phyloP scores from a whole-genome alignment of 441 rosid genomes.

The Corymbia calophylla region DNA sequence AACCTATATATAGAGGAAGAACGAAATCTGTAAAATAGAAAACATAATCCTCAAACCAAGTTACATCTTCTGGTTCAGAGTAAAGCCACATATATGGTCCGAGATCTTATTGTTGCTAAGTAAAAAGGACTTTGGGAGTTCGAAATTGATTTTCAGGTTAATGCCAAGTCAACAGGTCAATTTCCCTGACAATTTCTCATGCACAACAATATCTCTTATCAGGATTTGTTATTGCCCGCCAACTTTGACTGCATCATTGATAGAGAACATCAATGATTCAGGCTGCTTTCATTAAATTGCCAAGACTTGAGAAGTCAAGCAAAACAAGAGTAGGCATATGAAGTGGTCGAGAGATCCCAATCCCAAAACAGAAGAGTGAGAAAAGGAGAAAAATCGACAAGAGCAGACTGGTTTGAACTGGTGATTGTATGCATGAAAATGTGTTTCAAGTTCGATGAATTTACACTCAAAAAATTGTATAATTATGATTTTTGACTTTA shows the following conservation, averaged over 20 bases:
- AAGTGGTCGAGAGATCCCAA: background rate
- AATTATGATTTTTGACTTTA: no score
- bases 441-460: no score
- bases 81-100: no score
- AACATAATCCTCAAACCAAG: no score
- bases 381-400: no score
- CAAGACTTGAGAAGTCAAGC: background rate
- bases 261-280: background rate
- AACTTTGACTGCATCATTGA: background rate
- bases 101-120: background rate
- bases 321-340: background rate
- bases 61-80: no score
- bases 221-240: background rate
- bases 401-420: no score
- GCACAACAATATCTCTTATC: background rate
- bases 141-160: background rate
- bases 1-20: no score
- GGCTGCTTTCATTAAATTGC: background rate
- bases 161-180: fast-evolving
- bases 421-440: no score
- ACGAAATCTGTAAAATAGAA: no score
- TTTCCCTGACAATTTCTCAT: background rate
- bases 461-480: no score
- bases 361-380: no score
- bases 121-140: background rate